A percentile compares a stretch with the other conserved stretches of the same genome.
phyloP scores from a whole-genome alignment of 2,329 filamentous ascomycete species.

The Nemania serpens region DNA sequence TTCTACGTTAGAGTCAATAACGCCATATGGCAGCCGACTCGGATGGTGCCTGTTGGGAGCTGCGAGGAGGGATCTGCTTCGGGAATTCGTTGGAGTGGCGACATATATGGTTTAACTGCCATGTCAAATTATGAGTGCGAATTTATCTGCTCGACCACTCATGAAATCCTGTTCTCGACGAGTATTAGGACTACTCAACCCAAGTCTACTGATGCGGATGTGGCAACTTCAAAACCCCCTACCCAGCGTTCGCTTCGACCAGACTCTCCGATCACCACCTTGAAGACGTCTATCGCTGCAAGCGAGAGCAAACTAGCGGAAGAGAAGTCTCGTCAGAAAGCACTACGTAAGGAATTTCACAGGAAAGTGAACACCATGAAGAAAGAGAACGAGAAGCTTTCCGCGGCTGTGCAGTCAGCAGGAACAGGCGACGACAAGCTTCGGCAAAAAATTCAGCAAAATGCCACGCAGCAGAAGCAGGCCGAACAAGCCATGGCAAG shows the following conservation, averaged over 20 bases:
- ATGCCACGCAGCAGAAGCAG: slow-evolving; percentile 73
- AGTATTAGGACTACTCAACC: slow-evolving; percentile 70
- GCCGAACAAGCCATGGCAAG: slow-evolving; percentile 60
- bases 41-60: slow-evolving; percentile 61
- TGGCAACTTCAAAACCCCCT: slow-evolving; percentile 44
- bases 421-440: slow-evolving; percentile 78
- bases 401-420: slow-evolving; percentile 67
- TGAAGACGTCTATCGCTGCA: slow-evolving; percentile 75
- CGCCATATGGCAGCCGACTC: slow-evolving; percentile 77
- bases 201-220: slow-evolving; percentile 47
- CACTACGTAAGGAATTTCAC: slow-evolving; percentile 75
- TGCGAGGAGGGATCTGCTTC: slow-evolving; percentile 43
- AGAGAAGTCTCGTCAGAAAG: slow-evolving; percentile 70
- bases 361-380: slow-evolving; percentile 67
- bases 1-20: slow-evolving; percentile 82
- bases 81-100: slow-evolving; percentile 69
- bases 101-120: slow-evolving; percentile 71
- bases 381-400: slow-evolving; percentile 74
- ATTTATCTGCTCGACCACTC: slow-evolving; percentile 71
- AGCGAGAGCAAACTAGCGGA: slow-evolving; percentile 73
- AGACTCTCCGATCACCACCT: slow-evolving; percentile 75
- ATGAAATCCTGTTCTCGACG: slow-evolving; percentile 70
- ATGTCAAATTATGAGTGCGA: slow-evolving; percentile 79
- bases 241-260: slow-evolving; percentile 68
- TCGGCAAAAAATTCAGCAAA: slow-evolving; percentile 74